Percentiles rank a stretch among this genome's conserved stretches.
Conservation (phyloP, 2,329 filamentous ascomycete genomes). For the Verticillium tricorpus region DNA sequence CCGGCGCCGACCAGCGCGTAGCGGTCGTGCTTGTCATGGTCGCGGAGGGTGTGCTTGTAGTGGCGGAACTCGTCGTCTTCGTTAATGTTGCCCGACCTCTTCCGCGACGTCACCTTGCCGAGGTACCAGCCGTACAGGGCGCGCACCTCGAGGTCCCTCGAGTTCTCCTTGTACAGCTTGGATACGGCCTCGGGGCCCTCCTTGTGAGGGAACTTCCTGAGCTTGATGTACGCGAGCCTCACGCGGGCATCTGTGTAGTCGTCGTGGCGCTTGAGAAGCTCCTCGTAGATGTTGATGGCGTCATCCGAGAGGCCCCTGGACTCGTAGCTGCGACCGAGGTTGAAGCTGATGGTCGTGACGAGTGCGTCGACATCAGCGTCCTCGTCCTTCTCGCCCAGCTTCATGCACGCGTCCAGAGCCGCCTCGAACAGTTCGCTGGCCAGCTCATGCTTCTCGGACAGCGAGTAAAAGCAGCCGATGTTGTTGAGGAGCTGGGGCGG, state of each 20-base stretch:
- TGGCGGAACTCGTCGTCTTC: conserved; percentile 91
- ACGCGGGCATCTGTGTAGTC: conserved; percentile 92
- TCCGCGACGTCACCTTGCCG: conserved; percentile 74
- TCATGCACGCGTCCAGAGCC: conserved; percentile 83
- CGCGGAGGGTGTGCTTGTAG: conserved; percentile 92
- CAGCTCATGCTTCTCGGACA: conserved; percentile 73
- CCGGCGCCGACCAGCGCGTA: conserved; percentile 97
- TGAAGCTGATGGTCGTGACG: conserved; percentile 95
- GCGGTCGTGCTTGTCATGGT: conserved; percentile 95
- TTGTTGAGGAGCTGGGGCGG: conserved; percentile 94
- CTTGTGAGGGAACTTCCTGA: conserved; percentile 75
- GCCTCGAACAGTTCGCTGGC: conserved; percentile 88
- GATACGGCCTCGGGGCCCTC: conserved; percentile 83
- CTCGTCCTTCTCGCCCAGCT: conserved; percentile 70
- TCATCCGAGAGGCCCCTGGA: conserved; percentile 74
- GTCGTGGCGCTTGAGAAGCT: conserved; percentile 74
- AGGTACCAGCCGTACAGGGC: conserved; percentile 95
- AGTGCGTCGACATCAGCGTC: conserved; percentile 83
- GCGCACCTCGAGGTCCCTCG: conserved; percentile 83
- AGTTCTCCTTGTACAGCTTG: conserved; percentile 79
- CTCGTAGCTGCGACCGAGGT: conserved; percentile 90
- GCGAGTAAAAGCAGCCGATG: conserved; percentile 92
- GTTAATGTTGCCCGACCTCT: conserved; percentile 71
- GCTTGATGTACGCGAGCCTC: conserved; percentile 82
- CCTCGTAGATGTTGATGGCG: conserved; percentile 84